These are phyloP conservation scores for Schoenoplectus tabernaemontani DNA, from an alignment of 202 grass and related monocot genomes.

Conservation along the genomic window DNA sequence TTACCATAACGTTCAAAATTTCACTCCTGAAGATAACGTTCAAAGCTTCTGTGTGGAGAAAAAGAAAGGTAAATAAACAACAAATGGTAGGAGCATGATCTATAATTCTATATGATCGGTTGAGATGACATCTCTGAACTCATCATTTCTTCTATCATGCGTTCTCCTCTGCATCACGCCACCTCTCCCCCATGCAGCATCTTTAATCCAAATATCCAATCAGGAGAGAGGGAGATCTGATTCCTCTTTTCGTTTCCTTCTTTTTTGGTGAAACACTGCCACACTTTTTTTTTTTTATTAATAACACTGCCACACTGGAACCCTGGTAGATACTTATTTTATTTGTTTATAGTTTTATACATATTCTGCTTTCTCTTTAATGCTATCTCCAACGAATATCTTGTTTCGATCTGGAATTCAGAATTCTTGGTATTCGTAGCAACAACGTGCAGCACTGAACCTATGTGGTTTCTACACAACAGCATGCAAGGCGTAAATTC, in stretches of 20 bases:
- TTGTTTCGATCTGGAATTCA: not conserved
- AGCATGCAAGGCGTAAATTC: not conserved
- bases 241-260: not conserved
- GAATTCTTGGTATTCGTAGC: not conserved
- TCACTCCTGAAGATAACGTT: no score
- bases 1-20: no score
- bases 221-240: not conserved
- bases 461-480: not conserved
- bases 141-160: conserved; percentile 22
- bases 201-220: not conserved
- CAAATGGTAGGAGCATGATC: no score
- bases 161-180: conserved; percentile 10
- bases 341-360: not conserved
- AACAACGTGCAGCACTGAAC: not conserved
- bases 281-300: no score
- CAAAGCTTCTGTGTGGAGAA: no score
- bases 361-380: no score
- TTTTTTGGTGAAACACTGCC: conserved; percentile 1
- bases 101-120: no score
- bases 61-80: no score
- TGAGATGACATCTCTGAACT: conserved; percentile 18
- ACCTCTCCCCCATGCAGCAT: not conserved
- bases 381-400: not conserved
- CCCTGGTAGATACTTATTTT: no score
- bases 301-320: no score